Evolutionary conservation across 73 alveolate genomes (phyloP).

Genomic region (Uronychia setigera): DNA sequence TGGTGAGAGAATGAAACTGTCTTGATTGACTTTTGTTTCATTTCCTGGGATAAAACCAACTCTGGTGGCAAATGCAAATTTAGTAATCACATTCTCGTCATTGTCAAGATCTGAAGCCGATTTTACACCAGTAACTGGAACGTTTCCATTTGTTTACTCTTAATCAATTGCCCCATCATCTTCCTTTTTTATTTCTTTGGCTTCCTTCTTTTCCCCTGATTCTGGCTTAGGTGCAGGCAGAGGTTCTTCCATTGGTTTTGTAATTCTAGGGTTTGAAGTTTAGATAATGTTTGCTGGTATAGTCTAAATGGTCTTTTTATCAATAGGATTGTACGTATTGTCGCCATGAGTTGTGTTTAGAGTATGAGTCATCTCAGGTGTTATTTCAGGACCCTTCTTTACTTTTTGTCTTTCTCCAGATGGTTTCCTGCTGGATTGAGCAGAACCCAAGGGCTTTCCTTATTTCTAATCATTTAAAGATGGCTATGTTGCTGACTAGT

Average conservation of each 20-base stretch:
- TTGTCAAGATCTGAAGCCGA: not conserved
- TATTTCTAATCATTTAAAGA: too few species aligned
- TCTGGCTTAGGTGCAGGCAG: too few species aligned
- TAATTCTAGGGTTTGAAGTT: too few species aligned
- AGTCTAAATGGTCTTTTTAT: not conserved
- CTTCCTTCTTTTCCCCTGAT: too few species aligned
- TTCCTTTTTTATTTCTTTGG: not conserved
- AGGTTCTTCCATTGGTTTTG: too few species aligned
- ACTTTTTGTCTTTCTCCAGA: not conserved
- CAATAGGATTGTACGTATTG: not conserved
- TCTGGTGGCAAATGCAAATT: constrained; percentile 73
- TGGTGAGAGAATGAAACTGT: constrained; percentile 84
- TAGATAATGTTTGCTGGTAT: too few species aligned
- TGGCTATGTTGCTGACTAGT: too few species aligned
- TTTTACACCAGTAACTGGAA: not conserved
- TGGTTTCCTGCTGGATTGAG: not conserved
- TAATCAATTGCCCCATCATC: not conserved
- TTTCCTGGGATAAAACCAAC: constrained; percentile 83
- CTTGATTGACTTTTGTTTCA: constrained; percentile 85
- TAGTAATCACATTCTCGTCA: constrained; percentile 53
- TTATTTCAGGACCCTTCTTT: not conserved
- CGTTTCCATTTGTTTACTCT: not conserved
- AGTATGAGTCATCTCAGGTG: not conserved
- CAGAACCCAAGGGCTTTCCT: too few species aligned
- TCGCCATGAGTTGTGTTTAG: not conserved